Base-by-base conservation (phyloP, 2,329 filamentous ascomycete species). In the Fusarium longipes region DNA sequence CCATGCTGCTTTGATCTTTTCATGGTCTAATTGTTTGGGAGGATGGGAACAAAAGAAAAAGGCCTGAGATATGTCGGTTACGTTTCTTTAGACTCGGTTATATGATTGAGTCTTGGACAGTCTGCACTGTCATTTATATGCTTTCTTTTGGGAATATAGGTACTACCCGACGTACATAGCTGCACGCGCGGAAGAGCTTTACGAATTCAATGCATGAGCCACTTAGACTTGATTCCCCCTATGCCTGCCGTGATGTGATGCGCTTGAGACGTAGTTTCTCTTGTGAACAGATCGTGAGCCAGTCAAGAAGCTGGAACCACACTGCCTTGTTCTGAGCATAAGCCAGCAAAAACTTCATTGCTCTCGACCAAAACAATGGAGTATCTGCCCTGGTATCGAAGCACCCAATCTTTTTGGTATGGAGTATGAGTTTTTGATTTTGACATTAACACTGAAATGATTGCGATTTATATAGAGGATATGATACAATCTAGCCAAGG, bases 21-120 rank as follows among this genome's bases (percentile, higher is more conserved):
- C 25, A n/a, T 55, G 39, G 43, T 56, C 24, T 57, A 36, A 27
- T 65, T 53, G 52, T 36, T 55, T 33, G 30, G 55, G 40, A 52
- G 39, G 32, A 47, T 33, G 56, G 55, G 43, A 38, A 61, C 47
- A 42, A 30, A 43, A 57, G 63, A 65, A 66, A n/a, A 64, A 27
- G 25, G 38, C 24, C 36, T 43, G 27, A 49, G 47, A 55, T 50
- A 42, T 40, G 44, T 40, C 36, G 44, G 45, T 35, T 32, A 55
- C 22, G 57, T 38, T 57, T 48, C 29, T 44, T 32, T 30, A 43
- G 56, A 29, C 67, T 57, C 47, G 51, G 45, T 47, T 67, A 53
- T 63, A 62, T 64, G 54, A 66, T 65, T 63, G 45, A 69, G 58
- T 64, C 57, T 67, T 53, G 56, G 65, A 55, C 50, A 51, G 58